phyloP scores from a whole-genome alignment of 1,284 basidiomycete species.

The Austroboletus novae-zelandiae region DNA sequence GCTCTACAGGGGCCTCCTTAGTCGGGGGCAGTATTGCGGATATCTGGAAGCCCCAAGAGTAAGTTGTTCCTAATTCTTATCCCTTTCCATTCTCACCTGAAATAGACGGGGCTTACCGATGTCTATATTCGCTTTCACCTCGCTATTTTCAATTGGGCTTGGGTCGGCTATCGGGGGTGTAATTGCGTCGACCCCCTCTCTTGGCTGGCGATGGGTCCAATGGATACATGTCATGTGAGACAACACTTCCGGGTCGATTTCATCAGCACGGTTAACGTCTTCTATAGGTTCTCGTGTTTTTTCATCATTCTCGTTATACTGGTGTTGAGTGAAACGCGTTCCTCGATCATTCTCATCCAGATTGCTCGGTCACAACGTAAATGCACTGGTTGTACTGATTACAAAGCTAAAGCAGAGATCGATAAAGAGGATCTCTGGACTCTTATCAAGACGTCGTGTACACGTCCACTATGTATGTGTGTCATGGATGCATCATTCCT shows the following conservation, averaged over 20 bases:
- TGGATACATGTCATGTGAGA: conserved; percentile 57
- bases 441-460: conserved; percentile 65
- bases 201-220: conserved; percentile 68
- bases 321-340: conserved; percentile 62
- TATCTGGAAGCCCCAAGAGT: conserved; percentile 30
- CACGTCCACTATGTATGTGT: conserved; percentile 62
- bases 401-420: conserved; percentile 63
- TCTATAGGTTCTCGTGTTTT: conserved; percentile 41
- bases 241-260: neutral
- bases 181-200: conserved; percentile 47
- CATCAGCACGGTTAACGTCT: neutral
- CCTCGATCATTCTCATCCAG: conserved; percentile 56
- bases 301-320: conserved; percentile 46
- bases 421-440: conserved; percentile 53
- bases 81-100: neutral
- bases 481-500: neutral
- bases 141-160: conserved; percentile 48
- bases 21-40: conserved; percentile 63
- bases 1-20: conserved; percentile 55
- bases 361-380: conserved; percentile 60
- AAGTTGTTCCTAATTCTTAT: neutral
- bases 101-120: conserved; percentile 55
- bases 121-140: conserved; percentile 47
- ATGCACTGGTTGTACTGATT: conserved; percentile 56
- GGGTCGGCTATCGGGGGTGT: conserved; percentile 55